Base-by-base conservation (phyloP, 495 filamentous ascomycete genomes). In the Trichoderma virens region DNA sequence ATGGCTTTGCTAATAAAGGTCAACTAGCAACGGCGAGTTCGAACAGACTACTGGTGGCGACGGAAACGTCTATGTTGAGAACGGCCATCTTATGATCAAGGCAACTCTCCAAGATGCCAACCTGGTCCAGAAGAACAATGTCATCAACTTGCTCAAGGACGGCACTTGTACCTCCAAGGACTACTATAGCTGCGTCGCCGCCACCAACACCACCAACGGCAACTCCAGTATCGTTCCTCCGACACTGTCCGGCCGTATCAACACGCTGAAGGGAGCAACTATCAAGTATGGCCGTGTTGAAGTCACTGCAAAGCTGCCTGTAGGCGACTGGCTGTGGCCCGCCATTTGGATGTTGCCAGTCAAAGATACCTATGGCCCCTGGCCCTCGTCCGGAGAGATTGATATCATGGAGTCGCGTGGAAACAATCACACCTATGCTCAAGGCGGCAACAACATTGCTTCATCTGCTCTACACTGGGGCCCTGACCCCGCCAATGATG, bases 261-360 rank as follows among this genome's bases (percentile, higher is more conserved):
- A 86, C 73, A 92, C 89, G 62, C 86, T 80, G 66, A 82, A 79
- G 25, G 83, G 88, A 30, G 85, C 86, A 16, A 79, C 72, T 9
- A 91, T 95, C 79, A 89, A 85, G 71, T 95, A 90, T 71, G 91
- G 91, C 61, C 86, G 90, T 47, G 81, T 95, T 61, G 89, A 95
- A 72, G 90, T 95, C 8, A 84, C 78, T 3, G 91, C 91, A 28
- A 86, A 86, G 68, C 72, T 93, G 20, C 89, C 91, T 1, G 74
- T 75, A 9, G 91, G 91, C 32, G 90, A 93, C 71, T 95, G 91
- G 91, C 79, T 95, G 28, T 95, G 91, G 91, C 91, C 91, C 27
- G 91, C 90, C 43, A 93, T 95, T 69, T 94, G 91, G 89, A 90
- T 95, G 90, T 80, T 95, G 81, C 91, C 91, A 8, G 83, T 85